Evolutionary conservation across 2,329 filamentous ascomycete genomes (phyloP).

Genomic region (Trichophyton benhamiae): DNA sequence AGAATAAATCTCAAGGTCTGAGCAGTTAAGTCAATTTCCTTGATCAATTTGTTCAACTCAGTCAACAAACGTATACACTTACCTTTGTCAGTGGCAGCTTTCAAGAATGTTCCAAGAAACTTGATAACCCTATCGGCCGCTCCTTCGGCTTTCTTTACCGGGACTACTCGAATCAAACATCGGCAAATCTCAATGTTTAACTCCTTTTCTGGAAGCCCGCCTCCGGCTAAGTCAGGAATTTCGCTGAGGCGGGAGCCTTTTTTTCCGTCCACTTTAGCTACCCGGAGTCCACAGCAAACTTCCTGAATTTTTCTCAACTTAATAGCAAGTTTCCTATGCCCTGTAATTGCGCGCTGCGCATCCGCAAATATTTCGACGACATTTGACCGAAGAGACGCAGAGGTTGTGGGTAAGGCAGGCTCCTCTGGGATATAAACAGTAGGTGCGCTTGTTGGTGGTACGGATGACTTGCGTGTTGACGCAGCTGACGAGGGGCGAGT

Average conservation of each 20-base stretch:
- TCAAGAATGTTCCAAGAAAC: constrained; percentile 79
- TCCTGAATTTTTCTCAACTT: constrained; percentile 85
- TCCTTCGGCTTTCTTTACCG: constrained; percentile 80
- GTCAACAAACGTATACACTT: constrained; percentile 1
- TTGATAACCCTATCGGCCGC: constrained; percentile 76
- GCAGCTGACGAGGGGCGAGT: constrained; percentile 24
- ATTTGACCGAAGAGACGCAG: constrained; percentile 54
- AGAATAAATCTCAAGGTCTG: constrained; percentile 54
- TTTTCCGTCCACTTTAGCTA: constrained; percentile 25
- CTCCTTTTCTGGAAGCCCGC: constrained; percentile 54
- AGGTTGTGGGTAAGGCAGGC: constrained; percentile 25
- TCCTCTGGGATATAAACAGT: constrained; percentile 52
- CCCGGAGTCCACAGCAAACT: constrained; percentile 52
- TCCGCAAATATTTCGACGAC: constrained; percentile 63
- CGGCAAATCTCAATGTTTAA: constrained; percentile 79
- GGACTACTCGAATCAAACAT: constrained; percentile 69
- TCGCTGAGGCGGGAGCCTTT: constrained; percentile 16
- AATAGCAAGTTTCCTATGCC: constrained; percentile 79
- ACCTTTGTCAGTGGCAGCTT: constrained; percentile 52
- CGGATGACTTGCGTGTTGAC: constrained; percentile 28
- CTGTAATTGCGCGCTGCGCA: constrained; percentile 78
- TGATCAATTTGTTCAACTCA: not conserved
- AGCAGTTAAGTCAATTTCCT: not conserved
- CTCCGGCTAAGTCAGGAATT: constrained; percentile 38
- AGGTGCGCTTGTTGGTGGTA: constrained; percentile 61